Evolutionary conservation across 2,329 filamentous ascomycete species (phyloP), one percentile per base, ranked within the genome.

Genomic region (Neonectria punicea): DNA sequence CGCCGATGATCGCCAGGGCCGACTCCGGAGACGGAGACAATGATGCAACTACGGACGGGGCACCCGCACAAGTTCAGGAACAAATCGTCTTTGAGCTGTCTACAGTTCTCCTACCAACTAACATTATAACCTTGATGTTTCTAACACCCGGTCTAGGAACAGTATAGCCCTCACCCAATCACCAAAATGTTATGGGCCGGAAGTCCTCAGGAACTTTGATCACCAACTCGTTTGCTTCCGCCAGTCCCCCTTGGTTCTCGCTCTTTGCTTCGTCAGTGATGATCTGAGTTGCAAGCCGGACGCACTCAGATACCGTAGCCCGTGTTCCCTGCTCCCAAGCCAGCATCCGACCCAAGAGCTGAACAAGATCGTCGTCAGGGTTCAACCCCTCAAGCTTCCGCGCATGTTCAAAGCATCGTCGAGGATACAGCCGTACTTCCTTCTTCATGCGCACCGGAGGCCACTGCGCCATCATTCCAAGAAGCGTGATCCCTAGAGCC

Each of bases 401-500:
- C 2, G 67, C 69, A 30, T 79, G 77, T 0, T 68, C 54, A 4
- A 53, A 65, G 44, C 75, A 78, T 14, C 56, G 61, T 8, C 51
- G 53, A 0, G 74, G 69, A 53, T 77, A 78, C n/a, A 66, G 53
- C 7, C 58, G 61, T 39, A 70, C 16, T 10, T 70, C 69, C 4
- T 70, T 57, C 18, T 68, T 63, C 2, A 58, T 61, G 5, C 56
- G 54, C 6, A 73, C 59, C 36, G 14, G 50, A 13, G 77, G 77
- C 70, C 59, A 70, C 63, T 77, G 77, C 9, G 58, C 68, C 56
- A 77, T 66, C 76, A 78, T 75, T 1, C 69, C 73, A 13, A 79
- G 69, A 20, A 76, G 49, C 3, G 75, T 73, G 16, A 79, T 63
- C 0, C 77, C 77, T 7, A 79, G 63, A 5, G 77, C 77, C 77